Evolutionary conservation across 768 basidiomycete genomes (phyloP).

Genomic region (Mycena alexandri): DNA sequence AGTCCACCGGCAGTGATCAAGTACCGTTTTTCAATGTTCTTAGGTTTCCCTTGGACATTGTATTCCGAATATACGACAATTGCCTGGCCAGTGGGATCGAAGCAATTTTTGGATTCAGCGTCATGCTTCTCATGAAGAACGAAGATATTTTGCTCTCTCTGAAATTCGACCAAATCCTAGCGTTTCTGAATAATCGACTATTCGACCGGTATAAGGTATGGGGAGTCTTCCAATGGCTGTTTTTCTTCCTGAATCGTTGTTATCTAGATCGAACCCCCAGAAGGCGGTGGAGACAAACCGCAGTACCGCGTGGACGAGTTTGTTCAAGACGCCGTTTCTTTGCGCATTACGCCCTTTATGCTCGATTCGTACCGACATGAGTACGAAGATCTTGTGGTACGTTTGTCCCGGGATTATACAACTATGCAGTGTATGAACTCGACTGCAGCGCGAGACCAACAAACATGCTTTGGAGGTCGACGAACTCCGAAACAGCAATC

Average conservation of each 20-base stretch:
- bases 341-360: slow-evolving; percentile 96
- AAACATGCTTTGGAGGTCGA: slow-evolving; percentile 90
- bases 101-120: slow-evolving; percentile 95
- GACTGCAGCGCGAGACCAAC: slow-evolving; percentile 71
- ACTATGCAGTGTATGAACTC: background rate
- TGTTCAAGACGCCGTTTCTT: slow-evolving; percentile 86
- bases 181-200: slow-evolving; percentile 83
- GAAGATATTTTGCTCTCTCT: slow-evolving; percentile 82
- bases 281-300: slow-evolving; percentile 44
- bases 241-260: slow-evolving; percentile 1
- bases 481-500: slow-evolving; percentile 82
- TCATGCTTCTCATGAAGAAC: slow-evolving; percentile 88
- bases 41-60: slow-evolving; percentile 94
- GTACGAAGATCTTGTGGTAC: slow-evolving; percentile 82
- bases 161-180: slow-evolving; percentile 92
- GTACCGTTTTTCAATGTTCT: slow-evolving; percentile 12
- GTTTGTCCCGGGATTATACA: slow-evolving; percentile 30
- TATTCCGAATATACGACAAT: slow-evolving; percentile 97
- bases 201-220: slow-evolving; percentile 85
- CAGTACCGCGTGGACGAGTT: slow-evolving; percentile 84
- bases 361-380: slow-evolving; percentile 91
- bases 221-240: background rate
- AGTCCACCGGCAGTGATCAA: slow-evolving; percentile 36
- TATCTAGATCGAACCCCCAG: slow-evolving; percentile 44
- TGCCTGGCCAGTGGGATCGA: slow-evolving; percentile 97